Base-by-base conservation (phyloP, 2,329 filamentous ascomycete genomes). In the Stagonosporopsis tanaceti region DNA sequence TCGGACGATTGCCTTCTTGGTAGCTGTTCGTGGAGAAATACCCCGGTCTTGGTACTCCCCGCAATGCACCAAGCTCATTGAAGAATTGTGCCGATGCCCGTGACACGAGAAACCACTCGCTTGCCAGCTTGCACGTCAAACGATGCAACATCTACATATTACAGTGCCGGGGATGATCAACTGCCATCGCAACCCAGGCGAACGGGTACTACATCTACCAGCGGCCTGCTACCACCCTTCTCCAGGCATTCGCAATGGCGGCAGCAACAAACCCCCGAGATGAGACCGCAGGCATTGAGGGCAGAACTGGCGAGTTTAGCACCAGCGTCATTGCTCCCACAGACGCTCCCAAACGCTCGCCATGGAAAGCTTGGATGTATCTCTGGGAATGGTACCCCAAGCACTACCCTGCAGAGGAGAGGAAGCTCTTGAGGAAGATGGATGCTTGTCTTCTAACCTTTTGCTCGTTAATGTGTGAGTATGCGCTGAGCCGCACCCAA, bases 341-440 rank as follows among this genome's bases (percentile, higher is more conserved):
- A 6, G 71, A 73, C 39, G 73, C 73, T 2, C 73, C 73, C 17
- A 72, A 71, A 57, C 65, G 72, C n/a, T 74, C 72, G 7, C 72
- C 73, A 51, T 75, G 73, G 73, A 75, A 73, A 47, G 73, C 73
- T 0, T 75, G 72, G 72, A 72, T 75, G 69, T 75, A 75, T 27
- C 67, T 75, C 1, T 74, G 71, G 73, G 72, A 76, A 47, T 76
- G 74, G 74, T 76, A 76, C 45, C 74, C 74, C 4, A 67, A 65
- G 20, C 69, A 73, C 45, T 76, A 76, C 37, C 68, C 74, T 2
- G 65, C 61, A 11, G 69, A 75, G 46, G 74, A 76, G 59, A 66
- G 70, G 25, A 71, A 68, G 56, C 50, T 76, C 6, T 47, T 76
- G 35, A 65, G 72, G 34, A 76, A 76, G 53, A 64, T 76, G 63